phyloP scores from a whole-genome alignment of 129 eudicot genomes.

The Flaveria linearis region DNA sequence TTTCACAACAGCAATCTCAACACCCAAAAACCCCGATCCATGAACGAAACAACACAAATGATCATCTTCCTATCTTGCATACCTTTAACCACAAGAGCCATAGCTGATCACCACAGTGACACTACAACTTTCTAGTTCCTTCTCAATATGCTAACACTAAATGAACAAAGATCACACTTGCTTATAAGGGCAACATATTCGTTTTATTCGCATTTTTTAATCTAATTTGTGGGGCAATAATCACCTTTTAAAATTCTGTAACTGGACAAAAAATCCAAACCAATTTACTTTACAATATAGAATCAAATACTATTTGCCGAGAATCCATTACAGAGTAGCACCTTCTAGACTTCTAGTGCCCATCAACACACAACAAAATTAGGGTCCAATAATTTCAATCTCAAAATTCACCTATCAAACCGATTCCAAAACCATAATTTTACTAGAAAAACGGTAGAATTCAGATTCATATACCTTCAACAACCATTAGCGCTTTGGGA shows the following conservation, averaged over 20 bases:
- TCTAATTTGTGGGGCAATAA: conserved; percentile 29
- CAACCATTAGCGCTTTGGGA: conserved; percentile 36
- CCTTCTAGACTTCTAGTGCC: conserved; percentile 30
- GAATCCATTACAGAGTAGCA: conserved; percentile 26
- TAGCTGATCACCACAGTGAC: not conserved
- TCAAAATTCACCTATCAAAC: not conserved
- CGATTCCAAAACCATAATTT: not conserved
- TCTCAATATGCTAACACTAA: conserved; percentile 30
- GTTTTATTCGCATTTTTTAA: conserved; percentile 7
- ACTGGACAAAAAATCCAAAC: not conserved
- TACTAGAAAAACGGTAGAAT: not conserved
- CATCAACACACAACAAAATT: not conserved
- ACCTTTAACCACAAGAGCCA: conserved; percentile 38
- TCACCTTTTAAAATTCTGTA: conserved; percentile 20
- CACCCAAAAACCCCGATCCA: not conserved
- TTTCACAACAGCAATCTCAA: not conserved
- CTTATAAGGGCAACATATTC: conserved; percentile 16
- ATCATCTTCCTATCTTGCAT: conserved; percentile 10
- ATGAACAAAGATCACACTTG: conserved; percentile 27
- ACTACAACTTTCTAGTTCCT: conserved; percentile 23
- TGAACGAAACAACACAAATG: not conserved
- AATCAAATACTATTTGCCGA: conserved; percentile 16
- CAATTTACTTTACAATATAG: conserved; percentile 7
- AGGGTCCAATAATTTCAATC: not conserved
- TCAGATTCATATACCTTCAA: conserved; percentile 32